Base-by-base conservation (phyloP, 2,329 filamentous ascomycete species). In the Verticillium albo-atrum region DNA sequence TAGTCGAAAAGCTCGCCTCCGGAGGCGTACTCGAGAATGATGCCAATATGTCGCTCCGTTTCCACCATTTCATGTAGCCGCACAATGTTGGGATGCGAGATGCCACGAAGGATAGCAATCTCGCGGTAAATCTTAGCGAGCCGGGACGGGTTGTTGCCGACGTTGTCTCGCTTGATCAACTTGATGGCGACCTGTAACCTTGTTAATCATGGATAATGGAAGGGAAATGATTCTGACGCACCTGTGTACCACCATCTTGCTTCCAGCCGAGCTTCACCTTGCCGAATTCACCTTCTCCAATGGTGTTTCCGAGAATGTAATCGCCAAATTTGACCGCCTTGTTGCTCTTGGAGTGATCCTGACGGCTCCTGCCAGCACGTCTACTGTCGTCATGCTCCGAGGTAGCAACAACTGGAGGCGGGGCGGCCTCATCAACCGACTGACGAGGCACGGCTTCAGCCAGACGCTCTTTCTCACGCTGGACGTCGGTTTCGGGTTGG, bases 211-310 rank as follows among this genome's bases (percentile, higher is more conserved):
- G 37, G 37, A 27, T 28, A 23, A 53, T 27, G n/a, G 42, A 3
- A 10, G 25, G 42, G 30, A 17, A 30, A 28, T 27, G 15, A 20
- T 3, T 14, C 10, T 9, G 15, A 63, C 75, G 66, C 77, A 89
- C 87, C 79, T 94, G 89, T 55, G 96, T 90, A 64, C 89, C 93
- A 61, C 92, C 93, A 74, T 96, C 93, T 72, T 92, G 90, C 75
- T 97, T 98, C 95, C 95, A 99, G 27, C 95, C 95, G 70, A 98
- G 87, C 76, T 97, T 98, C 68, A 99, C 95, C 73, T 99, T 99
- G 65, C 95, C 95, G 72, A 99, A 99, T 75, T 99, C 95, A 62
- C 95, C 95, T 78, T 98, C 95, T 56, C 95, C 95, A 55, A 99
- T 88, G 2, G 94, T 98, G 73, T 97, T 94, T 32, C 95, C 95